Evolutionary conservation across 768 basidiomycete genomes (phyloP), one percentile per base, ranked within the genome.

Genomic region (Phaeotremella fagi): DNA sequence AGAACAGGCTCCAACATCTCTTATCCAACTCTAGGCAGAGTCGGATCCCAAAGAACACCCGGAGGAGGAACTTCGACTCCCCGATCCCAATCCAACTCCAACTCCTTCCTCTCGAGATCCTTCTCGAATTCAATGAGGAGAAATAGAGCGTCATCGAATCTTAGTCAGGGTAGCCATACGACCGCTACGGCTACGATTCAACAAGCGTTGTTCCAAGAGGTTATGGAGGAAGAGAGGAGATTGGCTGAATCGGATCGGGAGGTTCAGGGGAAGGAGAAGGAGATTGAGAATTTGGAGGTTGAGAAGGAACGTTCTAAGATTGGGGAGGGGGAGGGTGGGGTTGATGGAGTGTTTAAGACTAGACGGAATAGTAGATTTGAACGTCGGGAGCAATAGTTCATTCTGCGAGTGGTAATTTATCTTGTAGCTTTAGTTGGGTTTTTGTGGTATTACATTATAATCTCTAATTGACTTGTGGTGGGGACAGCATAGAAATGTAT

Each of bases 171-270:
- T n/a, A n/a, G n/a, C n/a, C n/a, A n/a, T n/a, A n/a, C n/a, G n/a
- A n/a, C n/a, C n/a, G n/a, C n/a, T n/a, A 41, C 28, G 6, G 23
- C 7, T 20, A 7, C 55, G 20, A 45, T 36, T 16, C 62, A 62
- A 26, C 49, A 52, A 23, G 57, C 57, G 20, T 42, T 62, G 6
- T 20, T 62, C 24, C 16, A 47, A 14, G 61, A 62, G 36, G 57
- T 62, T 1, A 58, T 62, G 61, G 57, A 45, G 42, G 61, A 62
- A 37, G 61, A 62, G 43, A 24, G 61, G 35, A 48, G 29, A 23
- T 48, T 37, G 2, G 48, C 42, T 20, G 26, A 59, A 28, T 48
- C 45, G n/a, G 45, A 14, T 1, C n/a, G 20, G 14, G n/a, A 60
- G 28, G 49, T 57, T 38, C 55, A 64, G 26, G 27, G n/a, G 27